Percentiles rank a stretch among this genome's conserved stretches.
phyloP scores from a whole-genome alignment of 1,139 yeast genomes.

The Keqinozyma sinolaborantium region DNA sequence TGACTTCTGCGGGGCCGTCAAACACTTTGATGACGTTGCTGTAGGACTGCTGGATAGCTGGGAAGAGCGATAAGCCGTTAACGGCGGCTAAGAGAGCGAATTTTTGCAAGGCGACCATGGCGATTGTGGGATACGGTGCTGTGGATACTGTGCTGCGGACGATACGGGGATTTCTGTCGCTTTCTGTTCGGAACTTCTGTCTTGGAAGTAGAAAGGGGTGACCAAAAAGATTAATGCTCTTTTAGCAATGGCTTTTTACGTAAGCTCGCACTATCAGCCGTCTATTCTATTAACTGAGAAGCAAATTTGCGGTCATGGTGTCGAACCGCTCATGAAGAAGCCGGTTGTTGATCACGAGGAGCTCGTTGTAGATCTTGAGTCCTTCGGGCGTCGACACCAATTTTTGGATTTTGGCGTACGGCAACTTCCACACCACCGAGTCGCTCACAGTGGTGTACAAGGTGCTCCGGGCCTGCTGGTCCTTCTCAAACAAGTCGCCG shows the following conservation, averaged over 20 bases:
- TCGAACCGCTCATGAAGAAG: constrained; percentile 73
- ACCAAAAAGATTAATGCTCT: too few relatives aligned
- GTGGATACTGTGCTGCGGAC: too few relatives aligned
- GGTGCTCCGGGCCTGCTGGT: constrained; percentile 36
- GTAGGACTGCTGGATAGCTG: constrained; percentile 15
- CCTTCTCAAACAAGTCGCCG: constrained; percentile 57
- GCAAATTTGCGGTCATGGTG: constrained; percentile 64
- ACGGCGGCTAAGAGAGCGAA: too few relatives aligned
- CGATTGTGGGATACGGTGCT: too few relatives aligned
- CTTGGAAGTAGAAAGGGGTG: too few relatives aligned
- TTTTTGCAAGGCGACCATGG: too few relatives aligned
- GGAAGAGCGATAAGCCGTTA: constrained; percentile 20
- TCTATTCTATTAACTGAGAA: constrained; percentile 41
- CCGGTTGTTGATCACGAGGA: constrained; percentile 61
- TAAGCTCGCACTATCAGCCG: not conserved
- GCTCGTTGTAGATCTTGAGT: constrained; percentile 60
- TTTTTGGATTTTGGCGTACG: constrained; percentile 40
- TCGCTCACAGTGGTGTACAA: constrained; percentile 50
- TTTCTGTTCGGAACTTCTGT: too few relatives aligned
- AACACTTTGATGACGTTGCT: constrained; percentile 18
- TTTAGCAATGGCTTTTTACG: too few relatives aligned
- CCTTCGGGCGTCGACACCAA: constrained; percentile 43
- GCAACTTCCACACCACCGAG: constrained; percentile 70
- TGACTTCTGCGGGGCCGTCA: constrained; percentile 4
- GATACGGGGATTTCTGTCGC: too few relatives aligned